These are phyloP conservation scores for Daphne laureola DNA, from an alignment of 441 rosid species.

Conservation along the genomic window DNA sequence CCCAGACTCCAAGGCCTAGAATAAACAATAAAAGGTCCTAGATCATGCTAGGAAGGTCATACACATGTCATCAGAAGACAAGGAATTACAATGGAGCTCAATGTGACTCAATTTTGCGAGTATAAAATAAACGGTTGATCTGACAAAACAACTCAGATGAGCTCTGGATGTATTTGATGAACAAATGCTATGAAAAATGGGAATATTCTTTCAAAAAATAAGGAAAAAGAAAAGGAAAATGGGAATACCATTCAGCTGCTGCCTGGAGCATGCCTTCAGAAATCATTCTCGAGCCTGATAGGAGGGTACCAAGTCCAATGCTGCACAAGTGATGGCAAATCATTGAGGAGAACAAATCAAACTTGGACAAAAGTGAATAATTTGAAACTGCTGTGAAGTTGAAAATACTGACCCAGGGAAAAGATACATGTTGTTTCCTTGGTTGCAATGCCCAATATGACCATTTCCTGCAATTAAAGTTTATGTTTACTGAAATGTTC, in stretches of 20 bases:
- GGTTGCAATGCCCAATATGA: conserved; percentile 84
- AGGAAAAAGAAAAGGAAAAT: too few relatives aligned
- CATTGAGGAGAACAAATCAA: background rate
- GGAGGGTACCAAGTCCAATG: conserved; percentile 95
- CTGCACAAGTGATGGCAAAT: conserved; percentile 34
- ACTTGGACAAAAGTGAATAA: conserved; percentile 1
- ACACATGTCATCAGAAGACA: conserved; percentile 3
- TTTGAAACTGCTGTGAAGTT: background rate
- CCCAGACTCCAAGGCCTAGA: background rate
- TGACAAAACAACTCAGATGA: background rate
- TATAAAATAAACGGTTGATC: background rate
- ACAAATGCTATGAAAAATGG: background rate
- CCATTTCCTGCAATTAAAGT: conserved; percentile 58
- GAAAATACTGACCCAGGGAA: conserved; percentile 84
- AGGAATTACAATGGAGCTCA: background rate
- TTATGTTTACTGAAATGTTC: conserved; percentile 13
- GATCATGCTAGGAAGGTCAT: background rate
- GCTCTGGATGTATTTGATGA: background rate
- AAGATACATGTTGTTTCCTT: conserved; percentile 99
- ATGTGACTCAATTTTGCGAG: too few relatives aligned
- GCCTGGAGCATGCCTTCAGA: conserved; percentile 99
- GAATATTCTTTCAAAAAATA: too few relatives aligned
- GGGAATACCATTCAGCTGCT: conserved; percentile 89
- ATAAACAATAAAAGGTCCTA: conserved; percentile 1
- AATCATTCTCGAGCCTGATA: conserved; percentile 81